Evolutionary conservation across 805 yeast genomes (phyloP).

Genomic region (Tanozyma kutaoensis): DNA sequence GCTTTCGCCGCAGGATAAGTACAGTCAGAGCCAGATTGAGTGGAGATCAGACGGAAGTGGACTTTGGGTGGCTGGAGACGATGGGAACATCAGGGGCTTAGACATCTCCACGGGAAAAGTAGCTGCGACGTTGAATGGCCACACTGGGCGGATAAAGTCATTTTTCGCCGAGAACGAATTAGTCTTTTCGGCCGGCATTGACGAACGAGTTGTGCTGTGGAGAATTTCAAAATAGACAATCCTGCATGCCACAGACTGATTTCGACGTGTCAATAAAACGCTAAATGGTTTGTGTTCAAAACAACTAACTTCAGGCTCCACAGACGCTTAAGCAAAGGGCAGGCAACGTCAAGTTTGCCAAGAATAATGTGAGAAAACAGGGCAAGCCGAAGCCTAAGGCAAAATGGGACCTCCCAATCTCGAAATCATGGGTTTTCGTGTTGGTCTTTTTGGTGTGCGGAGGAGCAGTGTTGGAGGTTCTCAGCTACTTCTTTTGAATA

Average conservation of each 20-base stretch:
- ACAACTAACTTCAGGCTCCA: too few relatives aligned
- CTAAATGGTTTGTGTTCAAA: too few relatives aligned
- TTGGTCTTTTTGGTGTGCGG: slow-evolving; percentile 63
- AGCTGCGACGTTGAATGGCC: slow-evolving; percentile 18
- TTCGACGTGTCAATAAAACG: too few relatives aligned
- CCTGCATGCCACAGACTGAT: too few relatives aligned
- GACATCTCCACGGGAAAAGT: slow-evolving; percentile 30
- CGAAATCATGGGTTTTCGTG: slow-evolving; percentile 50
- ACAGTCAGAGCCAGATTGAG: slow-evolving; percentile 33
- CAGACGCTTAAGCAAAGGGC: slow-evolving; percentile 83
- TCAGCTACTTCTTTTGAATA: slow-evolving; percentile 34
- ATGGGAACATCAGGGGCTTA: slow-evolving; percentile 49
- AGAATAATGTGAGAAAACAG: slow-evolving; percentile 54
- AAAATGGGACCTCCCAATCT: slow-evolving; percentile 34
- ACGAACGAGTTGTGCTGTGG: too few relatives aligned
- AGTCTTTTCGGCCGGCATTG: too few relatives aligned
- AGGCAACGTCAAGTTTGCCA: slow-evolving; percentile 78
- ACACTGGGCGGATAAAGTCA: slow-evolving; percentile 37
- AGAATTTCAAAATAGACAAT: too few relatives aligned
- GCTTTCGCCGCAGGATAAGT: slow-evolving; percentile 57
- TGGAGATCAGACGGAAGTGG: slow-evolving; percentile 37
- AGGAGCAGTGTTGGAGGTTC: slow-evolving; percentile 65
- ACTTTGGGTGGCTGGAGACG: slow-evolving; percentile 59
- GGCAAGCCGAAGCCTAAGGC: slow-evolving; percentile 49
- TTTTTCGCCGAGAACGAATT: slow-evolving; percentile 18